These are phyloP conservation scores for Rhodotorula sp. DNA, from an alignment of 1,284 basidiomycete genomes.

Conservation along the genomic window DNA sequence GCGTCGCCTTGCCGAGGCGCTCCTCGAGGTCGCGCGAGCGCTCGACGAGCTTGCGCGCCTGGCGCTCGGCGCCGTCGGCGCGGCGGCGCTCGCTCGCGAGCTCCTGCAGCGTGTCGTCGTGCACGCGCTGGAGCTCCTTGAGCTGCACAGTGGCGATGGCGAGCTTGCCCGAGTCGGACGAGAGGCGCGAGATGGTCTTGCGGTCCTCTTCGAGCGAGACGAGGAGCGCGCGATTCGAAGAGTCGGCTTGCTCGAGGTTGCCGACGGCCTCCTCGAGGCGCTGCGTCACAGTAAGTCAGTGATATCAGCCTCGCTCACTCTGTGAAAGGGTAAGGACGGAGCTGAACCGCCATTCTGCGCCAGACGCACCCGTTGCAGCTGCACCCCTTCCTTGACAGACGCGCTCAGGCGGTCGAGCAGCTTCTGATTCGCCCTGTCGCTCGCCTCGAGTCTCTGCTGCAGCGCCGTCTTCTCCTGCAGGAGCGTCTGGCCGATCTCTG, in stretches of 20 bases:
- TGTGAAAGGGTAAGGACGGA: too few species aligned
- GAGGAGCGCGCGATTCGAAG: constrained; percentile 70
- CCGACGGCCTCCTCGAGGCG: constrained; percentile 76
- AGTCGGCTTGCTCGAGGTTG: constrained; percentile 78
- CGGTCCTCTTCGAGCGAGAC: constrained; percentile 78
- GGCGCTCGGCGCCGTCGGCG: constrained; percentile 68
- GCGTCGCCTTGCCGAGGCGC: constrained; percentile 29
- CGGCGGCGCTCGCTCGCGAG: constrained; percentile 70
- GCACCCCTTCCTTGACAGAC: constrained; percentile 62
- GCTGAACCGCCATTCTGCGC: too few species aligned
- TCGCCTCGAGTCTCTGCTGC: constrained; percentile 23
- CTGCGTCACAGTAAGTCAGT: constrained; percentile 52
- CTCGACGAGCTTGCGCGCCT: constrained; percentile 52
- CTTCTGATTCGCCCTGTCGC: constrained; percentile 45
- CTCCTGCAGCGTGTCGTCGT: constrained; percentile 83
- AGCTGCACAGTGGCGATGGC: constrained; percentile 19
- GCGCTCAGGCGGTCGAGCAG: constrained; percentile 49
- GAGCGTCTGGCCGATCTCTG: constrained; percentile 82
- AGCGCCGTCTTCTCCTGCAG: constrained; percentile 57
- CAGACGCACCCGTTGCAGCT: constrained; percentile 64
- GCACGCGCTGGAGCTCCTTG: constrained; percentile 43
- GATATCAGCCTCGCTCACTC: neutral
- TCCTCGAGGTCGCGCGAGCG: constrained; percentile 60
- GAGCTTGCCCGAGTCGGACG: constrained; percentile 67
- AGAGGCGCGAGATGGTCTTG: constrained; percentile 66